Evolutionary conservation across 345 rosid species (phyloP), one percentile per base, ranked within the genome.

Genomic region (Rhizophora mangle): DNA sequence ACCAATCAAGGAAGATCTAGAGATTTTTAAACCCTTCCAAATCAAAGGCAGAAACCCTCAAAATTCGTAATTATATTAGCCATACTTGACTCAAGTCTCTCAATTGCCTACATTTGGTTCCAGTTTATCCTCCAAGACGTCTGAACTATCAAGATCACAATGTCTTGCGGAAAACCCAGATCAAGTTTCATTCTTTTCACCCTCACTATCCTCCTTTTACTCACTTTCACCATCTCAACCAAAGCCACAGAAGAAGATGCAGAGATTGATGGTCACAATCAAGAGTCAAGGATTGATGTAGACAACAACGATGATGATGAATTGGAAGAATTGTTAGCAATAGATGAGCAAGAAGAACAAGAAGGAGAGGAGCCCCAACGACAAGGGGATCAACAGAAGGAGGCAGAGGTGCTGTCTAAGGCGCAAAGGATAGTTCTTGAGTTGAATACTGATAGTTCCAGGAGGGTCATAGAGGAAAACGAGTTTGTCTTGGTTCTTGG

Each of bases 391-490:
- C 79, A 73, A 3, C 78, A 60, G 51, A 83, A 84, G 8, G 96
- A 90, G 65, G 98, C 96, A 6, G 84, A 86, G 70, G 87, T 91
- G 63, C 69, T 93, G 47, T 81, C 89, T 52, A 88, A 76, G 76
- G 96, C 96, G 3, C 96, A 93, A 68, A 83, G 90, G 71, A 88
- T 90, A 66, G 91, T 90, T 5, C 60, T 88, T 31, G 96, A 93
- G 80, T 83, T 93, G 64, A 82, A 82, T 72, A 76, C 67, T 43
- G 93, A 93, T 27, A 87, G 80, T 74, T 26, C 79, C 57, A 81
- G 70, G 73, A 85, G 83, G 69, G 72, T 79, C 32, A 77, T 83
- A 54, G 79, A 83, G 47, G 84, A 70, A 51, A 85, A 82, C 75
- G 93, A 88, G 80, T 85, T 62, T 75, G 95, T 90, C 29, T 49